Conservation (phyloP, 192 early-diverging fungal genomes). For the Coemansia sp. region DNA sequence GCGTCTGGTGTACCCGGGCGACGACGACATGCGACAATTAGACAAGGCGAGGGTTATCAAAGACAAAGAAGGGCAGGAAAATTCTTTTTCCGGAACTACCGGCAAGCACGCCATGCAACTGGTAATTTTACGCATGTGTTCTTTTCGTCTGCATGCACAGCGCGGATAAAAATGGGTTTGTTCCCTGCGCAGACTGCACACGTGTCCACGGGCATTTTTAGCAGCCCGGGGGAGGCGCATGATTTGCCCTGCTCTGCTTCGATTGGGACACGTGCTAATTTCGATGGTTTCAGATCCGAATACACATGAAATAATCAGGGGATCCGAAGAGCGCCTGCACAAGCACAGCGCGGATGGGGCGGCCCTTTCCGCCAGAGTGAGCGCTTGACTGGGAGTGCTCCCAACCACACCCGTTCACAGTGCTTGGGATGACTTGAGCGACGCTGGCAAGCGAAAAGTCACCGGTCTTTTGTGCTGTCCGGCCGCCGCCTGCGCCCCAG, state of each 20-base stretch:
- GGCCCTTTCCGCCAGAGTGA: background rate
- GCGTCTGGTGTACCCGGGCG: slow-evolving; percentile 13
- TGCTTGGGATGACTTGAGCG: no score
- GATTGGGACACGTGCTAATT: background rate
- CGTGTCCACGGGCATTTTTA: slow-evolving; percentile 5
- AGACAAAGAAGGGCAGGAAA: background rate
- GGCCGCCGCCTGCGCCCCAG: background rate
- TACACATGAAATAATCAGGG: no score
- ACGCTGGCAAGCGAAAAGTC: background rate
- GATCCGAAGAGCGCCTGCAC: no score
- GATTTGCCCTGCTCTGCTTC: background rate
- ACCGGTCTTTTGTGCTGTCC: slow-evolving; percentile 1
- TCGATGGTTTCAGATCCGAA: background rate
- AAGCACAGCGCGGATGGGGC: no score
- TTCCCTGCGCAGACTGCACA: background rate
- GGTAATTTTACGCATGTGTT: background rate
- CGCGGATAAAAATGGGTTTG: slow-evolving; percentile 13
- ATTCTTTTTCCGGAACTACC: slow-evolving; percentile 1
- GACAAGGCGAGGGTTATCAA: background rate
- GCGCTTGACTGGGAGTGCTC: slow-evolving; percentile 4
- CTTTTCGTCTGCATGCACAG: slow-evolving; percentile 5
- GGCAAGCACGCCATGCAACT: background rate
- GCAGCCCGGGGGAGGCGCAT: background rate
- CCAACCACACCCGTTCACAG: background rate
- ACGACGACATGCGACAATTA: slow-evolving; percentile 12